These are phyloP conservation scores for Pichia sp. DNA, from an alignment of 1,139 yeast genomes.

Conservation along the genomic window DNA sequence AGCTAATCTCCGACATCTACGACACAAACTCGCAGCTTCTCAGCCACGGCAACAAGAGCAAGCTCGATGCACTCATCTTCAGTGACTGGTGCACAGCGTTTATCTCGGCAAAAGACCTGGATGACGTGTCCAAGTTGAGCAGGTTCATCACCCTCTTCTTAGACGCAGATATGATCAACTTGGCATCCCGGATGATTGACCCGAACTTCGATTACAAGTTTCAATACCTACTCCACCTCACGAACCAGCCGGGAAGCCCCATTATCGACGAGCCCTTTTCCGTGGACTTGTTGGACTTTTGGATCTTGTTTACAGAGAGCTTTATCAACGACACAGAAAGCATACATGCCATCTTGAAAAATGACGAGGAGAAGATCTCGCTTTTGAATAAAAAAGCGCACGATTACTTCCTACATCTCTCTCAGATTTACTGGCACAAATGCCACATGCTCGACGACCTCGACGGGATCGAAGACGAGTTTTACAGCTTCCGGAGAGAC, in stretches of 20 bases:
- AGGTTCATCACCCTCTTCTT: slow-evolving; percentile 50
- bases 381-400: slow-evolving; percentile 35
- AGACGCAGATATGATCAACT: slow-evolving; percentile 45
- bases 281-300: slow-evolving; percentile 65
- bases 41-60: slow-evolving; percentile 29
- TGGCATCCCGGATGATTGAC: slow-evolving; percentile 45
- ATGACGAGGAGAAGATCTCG: slow-evolving; percentile 27
- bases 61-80: slow-evolving; percentile 36
- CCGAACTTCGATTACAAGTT: slow-evolving; percentile 40
- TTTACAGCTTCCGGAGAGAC: slow-evolving; percentile 62
- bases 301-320: slow-evolving; percentile 72
- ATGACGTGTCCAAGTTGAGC: slow-evolving; percentile 44
- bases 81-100: slow-evolving; percentile 41
- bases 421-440: slow-evolving; percentile 61
- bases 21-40: slow-evolving; percentile 45
- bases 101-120: slow-evolving; percentile 32
- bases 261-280: slow-evolving; percentile 66
- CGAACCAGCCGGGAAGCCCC: slow-evolving; percentile 59
- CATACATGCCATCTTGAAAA: slow-evolving; percentile 35
- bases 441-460: slow-evolving; percentile 36
- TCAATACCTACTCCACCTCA: slow-evolving; percentile 49
- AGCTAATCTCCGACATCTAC: slow-evolving; percentile 42
- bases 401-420: slow-evolving; percentile 41
- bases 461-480: slow-evolving; percentile 43
- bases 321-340: slow-evolving; percentile 52